A percentile compares a stretch with the other conserved stretches of the same genome.
Conservation (phyloP, 345 rosid genomes). For the Turnera subulata region DNA sequence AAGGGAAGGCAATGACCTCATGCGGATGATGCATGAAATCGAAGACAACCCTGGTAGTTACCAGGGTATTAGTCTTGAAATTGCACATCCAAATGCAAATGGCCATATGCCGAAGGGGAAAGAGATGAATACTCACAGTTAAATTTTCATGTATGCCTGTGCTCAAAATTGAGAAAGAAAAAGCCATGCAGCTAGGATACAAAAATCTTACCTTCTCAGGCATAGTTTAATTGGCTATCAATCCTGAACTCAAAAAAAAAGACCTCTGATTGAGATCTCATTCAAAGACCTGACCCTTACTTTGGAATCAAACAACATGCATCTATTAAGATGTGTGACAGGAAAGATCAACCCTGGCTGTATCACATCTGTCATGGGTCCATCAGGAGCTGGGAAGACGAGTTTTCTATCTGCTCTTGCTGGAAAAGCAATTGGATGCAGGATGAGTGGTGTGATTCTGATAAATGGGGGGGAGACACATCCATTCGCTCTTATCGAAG, state of each 20-base stretch:
- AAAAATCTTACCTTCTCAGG: slow-evolving; percentile 70
- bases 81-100: too few species aligned
- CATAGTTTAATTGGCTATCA: slow-evolving; percentile 57
- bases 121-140: too few species aligned
- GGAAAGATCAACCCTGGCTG: slow-evolving; percentile 81
- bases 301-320: slow-evolving; percentile 62
- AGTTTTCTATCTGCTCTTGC: too few species aligned
- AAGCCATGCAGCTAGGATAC: slow-evolving; percentile 52
- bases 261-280: slow-evolving; percentile 69
- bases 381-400: too few species aligned
- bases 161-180: slow-evolving; percentile 79
- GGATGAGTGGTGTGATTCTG: slow-evolving; percentile 55
- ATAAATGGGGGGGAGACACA: slow-evolving; percentile 69
- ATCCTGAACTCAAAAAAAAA: slow-evolving; percentile 50
- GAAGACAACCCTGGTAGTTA: too few species aligned
- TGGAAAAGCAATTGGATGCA: slow-evolving; percentile 82
- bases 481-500: too few species aligned
- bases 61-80: too few species aligned
- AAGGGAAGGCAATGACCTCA: too few species aligned
- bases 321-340: slow-evolving; percentile 72
- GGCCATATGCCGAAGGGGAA: too few species aligned
- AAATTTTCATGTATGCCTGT: slow-evolving; percentile 75
- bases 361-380: too few species aligned
- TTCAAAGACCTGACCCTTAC: slow-evolving; percentile 72
- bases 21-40: too few species aligned